phyloP scores from a whole-genome alignment of 371 early-diverging fungal species.

The Apophysomyces sp. region DNA sequence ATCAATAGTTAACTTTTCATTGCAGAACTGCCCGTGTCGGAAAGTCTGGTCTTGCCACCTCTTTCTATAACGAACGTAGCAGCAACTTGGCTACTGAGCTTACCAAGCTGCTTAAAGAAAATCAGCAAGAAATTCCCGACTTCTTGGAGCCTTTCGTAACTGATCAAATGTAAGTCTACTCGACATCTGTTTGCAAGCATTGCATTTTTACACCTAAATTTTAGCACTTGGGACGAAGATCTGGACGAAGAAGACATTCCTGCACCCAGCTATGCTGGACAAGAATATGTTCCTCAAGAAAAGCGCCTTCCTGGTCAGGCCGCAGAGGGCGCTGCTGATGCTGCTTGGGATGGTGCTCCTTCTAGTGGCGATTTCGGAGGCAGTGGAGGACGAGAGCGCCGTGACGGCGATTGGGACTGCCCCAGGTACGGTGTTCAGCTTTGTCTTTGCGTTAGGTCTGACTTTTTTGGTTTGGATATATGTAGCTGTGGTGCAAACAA shows the following conservation, averaged over 20 bases:
- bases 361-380: constrained; percentile 11
- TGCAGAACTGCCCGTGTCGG: constrained; percentile 89
- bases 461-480: too few relatives aligned
- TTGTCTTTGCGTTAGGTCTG: constrained; percentile 11
- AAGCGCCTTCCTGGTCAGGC: constrained; percentile 28
- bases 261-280: constrained; percentile 46
- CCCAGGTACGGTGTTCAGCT: constrained; percentile 24
- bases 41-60: constrained; percentile 92
- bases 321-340: constrained; percentile 34
- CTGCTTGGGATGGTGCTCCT: constrained; percentile 25
- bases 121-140: constrained; percentile 55
- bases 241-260: constrained; percentile 43
- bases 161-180: constrained; percentile 33
- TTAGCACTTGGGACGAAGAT: constrained; percentile 44
- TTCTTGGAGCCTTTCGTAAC: constrained; percentile 60
- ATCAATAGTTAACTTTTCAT: too few relatives aligned
- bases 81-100: constrained; percentile 84
- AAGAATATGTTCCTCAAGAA: constrained; percentile 42
- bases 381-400: constrained; percentile 8
- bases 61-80: constrained; percentile 98
- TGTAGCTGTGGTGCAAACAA: constrained; percentile 32
- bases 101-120: constrained; percentile 76
- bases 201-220: not conserved
- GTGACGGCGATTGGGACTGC: constrained; percentile 39
- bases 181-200: not conserved